Evolutionary conservation across 805 yeast species (phyloP).

Genomic region (Candida pini): DNA sequence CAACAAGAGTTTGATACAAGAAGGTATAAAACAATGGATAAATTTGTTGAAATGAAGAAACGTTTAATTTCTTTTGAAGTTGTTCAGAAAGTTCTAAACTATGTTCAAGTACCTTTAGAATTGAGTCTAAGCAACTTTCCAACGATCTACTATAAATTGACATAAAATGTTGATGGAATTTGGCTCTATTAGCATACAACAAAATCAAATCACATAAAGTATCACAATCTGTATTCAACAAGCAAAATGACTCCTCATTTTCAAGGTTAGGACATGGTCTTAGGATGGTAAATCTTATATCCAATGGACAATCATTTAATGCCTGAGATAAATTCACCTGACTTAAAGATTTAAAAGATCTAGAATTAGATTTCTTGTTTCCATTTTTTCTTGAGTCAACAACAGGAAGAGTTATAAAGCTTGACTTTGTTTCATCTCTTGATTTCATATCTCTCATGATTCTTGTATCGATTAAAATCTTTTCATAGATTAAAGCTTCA

Average conservation of each 20-base stretch:
- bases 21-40: constrained; percentile 46
- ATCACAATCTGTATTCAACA: constrained; percentile 29
- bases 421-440: constrained; percentile 19
- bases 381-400: constrained; percentile 20
- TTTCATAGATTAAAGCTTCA: constrained; percentile 34
- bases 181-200: constrained; percentile 45
- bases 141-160: constrained; percentile 30
- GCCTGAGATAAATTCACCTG: constrained; percentile 14
- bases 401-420: constrained; percentile 23
- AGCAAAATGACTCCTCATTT: constrained; percentile 21
- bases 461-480: constrained; percentile 27
- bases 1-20: constrained; percentile 47
- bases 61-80: constrained; percentile 28
- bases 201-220: constrained; percentile 40
- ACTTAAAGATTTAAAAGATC: constrained; percentile 15
- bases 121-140: constrained; percentile 34
- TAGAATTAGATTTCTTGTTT: constrained; percentile 9
- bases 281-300: constrained; percentile 25
- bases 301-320: constrained; percentile 25
- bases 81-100: constrained; percentile 29
- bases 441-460: constrained; percentile 16
- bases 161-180: constrained; percentile 47
- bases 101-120: constrained; percentile 33
- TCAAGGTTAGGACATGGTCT: constrained; percentile 21
- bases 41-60: constrained; percentile 28